Conservation (phyloP, 768 basidiomycete genomes). For the Xanthoconium stramineum region DNA sequence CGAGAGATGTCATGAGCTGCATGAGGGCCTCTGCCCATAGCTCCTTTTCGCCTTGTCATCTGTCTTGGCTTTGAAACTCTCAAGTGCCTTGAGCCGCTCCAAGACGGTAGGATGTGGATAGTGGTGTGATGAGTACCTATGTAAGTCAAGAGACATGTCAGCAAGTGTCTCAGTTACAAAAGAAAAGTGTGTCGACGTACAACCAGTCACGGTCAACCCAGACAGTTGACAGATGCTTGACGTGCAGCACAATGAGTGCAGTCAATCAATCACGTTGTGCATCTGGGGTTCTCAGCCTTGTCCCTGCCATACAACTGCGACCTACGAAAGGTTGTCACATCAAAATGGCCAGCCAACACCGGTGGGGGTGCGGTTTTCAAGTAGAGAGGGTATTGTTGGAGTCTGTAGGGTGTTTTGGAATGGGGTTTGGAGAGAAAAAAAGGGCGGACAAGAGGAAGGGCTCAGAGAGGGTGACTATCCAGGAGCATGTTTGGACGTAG, state of each 20-base stretch:
- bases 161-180: too few relatives aligned
- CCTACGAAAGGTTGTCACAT: constrained; percentile 71
- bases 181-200: too few relatives aligned
- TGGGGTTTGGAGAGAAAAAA: neutral
- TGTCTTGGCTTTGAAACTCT: constrained; percentile 51
- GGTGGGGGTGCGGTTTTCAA: constrained; percentile 69
- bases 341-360: constrained; percentile 67
- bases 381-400: constrained; percentile 85
- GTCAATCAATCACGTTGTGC: constrained; percentile 82
- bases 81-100: constrained; percentile 42
- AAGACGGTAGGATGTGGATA: constrained; percentile 94
- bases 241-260: constrained; percentile 87
- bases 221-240: constrained; percentile 89
- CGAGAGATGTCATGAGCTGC: too few relatives aligned
- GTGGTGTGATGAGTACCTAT: constrained; percentile 91
- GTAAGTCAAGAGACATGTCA: neutral
- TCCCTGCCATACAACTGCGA: constrained; percentile 90
- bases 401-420: constrained; percentile 20
- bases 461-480: constrained; percentile 80
- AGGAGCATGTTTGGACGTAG: constrained; percentile 76
- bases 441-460: constrained; percentile 75
- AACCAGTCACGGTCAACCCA: constrained; percentile 96
- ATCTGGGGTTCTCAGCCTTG: constrained; percentile 85
- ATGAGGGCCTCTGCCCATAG: too few relatives aligned
- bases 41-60: too few relatives aligned